phyloP scores from a whole-genome alignment of 2,329 filamentous ascomycete genomes.

The Hymenoscyphus fructigenus region DNA sequence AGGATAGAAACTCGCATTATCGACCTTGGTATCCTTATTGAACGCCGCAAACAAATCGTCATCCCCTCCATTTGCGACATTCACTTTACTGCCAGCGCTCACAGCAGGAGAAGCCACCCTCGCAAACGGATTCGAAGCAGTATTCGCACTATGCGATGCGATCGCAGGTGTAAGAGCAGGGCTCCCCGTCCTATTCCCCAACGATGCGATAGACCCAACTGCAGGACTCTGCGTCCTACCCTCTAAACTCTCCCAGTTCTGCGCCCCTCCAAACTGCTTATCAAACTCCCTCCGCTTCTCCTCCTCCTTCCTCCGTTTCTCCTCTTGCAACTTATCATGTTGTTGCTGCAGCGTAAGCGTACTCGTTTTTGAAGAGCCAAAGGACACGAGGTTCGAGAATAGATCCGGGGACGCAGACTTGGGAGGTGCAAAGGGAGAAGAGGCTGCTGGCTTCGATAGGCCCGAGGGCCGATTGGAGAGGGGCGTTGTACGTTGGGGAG shows the following conservation, averaged over 20 bases:
- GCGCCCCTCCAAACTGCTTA: slow-evolving; percentile 72
- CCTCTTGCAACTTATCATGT: slow-evolving; percentile 63
- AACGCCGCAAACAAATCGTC: slow-evolving; percentile 69
- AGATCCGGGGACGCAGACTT: slow-evolving; percentile 59
- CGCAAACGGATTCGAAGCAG: slow-evolving; percentile 39
- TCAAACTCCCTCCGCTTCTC: slow-evolving; percentile 71
- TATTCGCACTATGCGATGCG: slow-evolving; percentile 48
- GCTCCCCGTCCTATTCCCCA: slow-evolving; percentile 29
- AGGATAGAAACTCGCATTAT: slow-evolving; percentile 64
- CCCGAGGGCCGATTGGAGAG: slow-evolving; percentile 44
- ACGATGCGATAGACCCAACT: slow-evolving; percentile 43
- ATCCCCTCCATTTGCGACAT: slow-evolving; percentile 43
- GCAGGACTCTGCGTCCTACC: slow-evolving; percentile 41
- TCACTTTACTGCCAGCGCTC: slow-evolving; percentile 28
- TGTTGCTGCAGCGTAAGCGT: slow-evolving; percentile 79
- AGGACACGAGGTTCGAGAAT: slow-evolving; percentile 74
- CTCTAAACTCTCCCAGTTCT: slow-evolving; percentile 75
- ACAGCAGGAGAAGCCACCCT: slow-evolving; percentile 35
- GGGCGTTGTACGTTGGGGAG: slow-evolving; percentile 54
- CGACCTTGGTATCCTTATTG: slow-evolving; percentile 64
- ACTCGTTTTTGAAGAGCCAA: slow-evolving; percentile 56
- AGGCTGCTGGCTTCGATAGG: slow-evolving; percentile 30
- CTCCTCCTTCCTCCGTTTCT: slow-evolving; percentile 71
- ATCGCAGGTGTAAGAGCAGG: slow-evolving; percentile 42
- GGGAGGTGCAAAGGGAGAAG: slow-evolving; percentile 37